A percentile compares a stretch with the other conserved stretches of the same genome.
Conservation (phyloP, 164 flowering plant species). For the Warburgia ugandensis region DNA sequence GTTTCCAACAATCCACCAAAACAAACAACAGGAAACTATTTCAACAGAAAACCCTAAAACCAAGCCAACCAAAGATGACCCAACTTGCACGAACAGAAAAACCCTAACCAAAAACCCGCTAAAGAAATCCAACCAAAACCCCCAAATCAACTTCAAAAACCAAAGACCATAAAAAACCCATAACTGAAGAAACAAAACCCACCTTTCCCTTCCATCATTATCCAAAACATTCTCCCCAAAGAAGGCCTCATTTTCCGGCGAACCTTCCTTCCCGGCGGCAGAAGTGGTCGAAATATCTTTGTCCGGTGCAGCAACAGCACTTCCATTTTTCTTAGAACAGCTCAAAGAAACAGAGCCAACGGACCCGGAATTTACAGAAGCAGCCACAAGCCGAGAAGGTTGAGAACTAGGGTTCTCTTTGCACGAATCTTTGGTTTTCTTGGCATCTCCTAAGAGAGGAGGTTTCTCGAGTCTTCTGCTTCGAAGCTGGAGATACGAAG, state of each 20-base stretch:
- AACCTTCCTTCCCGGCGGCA: background rate
- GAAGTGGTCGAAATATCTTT: background rate
- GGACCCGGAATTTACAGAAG: slow-evolving; percentile 21
- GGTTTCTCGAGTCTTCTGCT: slow-evolving; percentile 64
- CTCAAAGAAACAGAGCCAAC: slow-evolving; percentile 16
- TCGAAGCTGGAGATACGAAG: slow-evolving; percentile 64
- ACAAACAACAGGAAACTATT: no score
- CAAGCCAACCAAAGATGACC: no score
- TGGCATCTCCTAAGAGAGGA: slow-evolving; percentile 8
- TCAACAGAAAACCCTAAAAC: no score
- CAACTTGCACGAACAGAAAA: no score
- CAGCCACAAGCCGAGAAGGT: slow-evolving; percentile 14
- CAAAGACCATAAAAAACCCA: background rate
- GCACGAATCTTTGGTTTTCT: slow-evolving; percentile 7
- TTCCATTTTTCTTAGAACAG: slow-evolving; percentile 6
- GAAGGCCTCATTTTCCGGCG: slow-evolving; percentile 28
- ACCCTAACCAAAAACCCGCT: no score
- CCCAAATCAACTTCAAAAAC: no score
- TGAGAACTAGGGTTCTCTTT: slow-evolving; percentile 15
- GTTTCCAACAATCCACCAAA: no score
- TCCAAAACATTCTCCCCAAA: slow-evolving; percentile 65
- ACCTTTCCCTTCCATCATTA: slow-evolving; percentile 59
- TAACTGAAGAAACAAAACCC: slow-evolving; percentile 18
- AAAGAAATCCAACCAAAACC: background rate
- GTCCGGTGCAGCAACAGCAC: slow-evolving; percentile 5